These are phyloP conservation scores for Tremella yokohamensis DNA, from an alignment of 768 basidiomycete genomes.

Conservation along the genomic window DNA sequence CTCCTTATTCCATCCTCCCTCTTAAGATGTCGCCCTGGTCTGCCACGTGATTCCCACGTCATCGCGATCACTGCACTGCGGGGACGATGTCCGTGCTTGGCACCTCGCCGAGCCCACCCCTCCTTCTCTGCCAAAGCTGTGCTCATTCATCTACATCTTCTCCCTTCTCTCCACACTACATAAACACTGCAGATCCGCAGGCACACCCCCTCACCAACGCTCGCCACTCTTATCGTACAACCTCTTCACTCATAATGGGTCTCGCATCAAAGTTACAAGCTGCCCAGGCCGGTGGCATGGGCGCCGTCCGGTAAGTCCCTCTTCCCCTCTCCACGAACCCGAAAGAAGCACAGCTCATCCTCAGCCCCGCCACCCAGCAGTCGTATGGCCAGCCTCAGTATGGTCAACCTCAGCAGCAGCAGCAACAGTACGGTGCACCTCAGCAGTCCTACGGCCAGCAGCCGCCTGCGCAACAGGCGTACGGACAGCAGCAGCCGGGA, in stretches of 20 bases:
- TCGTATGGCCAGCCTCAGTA: conserved; percentile 1
- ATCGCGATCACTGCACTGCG: too few relatives aligned
- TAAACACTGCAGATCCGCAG: not conserved
- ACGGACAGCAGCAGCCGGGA: conserved; percentile 14
- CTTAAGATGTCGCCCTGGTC: too few relatives aligned
- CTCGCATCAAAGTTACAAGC: conserved; percentile 45
- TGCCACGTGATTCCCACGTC: too few relatives aligned
- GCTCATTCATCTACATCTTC: too few relatives aligned
- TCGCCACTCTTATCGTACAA: not conserved
- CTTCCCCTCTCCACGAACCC: too few relatives aligned
- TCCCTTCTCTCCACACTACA: too few relatives aligned
- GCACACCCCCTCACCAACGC: not conserved
- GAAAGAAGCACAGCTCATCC: not conserved
- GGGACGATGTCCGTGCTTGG: too few relatives aligned
- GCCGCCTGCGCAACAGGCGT: conserved; percentile 9
- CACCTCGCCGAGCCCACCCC: too few relatives aligned
- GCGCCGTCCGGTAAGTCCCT: not conserved
- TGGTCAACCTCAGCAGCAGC: conserved; percentile 3
- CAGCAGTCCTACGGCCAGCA: conserved; percentile 17
- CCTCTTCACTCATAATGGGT: conserved; percentile 31
- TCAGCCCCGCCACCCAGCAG: conserved; percentile 7
- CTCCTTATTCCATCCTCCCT: too few relatives aligned
- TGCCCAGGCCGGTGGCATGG: conserved; percentile 25
- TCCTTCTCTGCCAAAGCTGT: too few relatives aligned
- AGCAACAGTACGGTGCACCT: too few relatives aligned